Evolutionary conservation across 1,284 basidiomycete species (phyloP), one percentile per base, ranked within the genome.

Genomic region (Cerioporus squamosus): DNA sequence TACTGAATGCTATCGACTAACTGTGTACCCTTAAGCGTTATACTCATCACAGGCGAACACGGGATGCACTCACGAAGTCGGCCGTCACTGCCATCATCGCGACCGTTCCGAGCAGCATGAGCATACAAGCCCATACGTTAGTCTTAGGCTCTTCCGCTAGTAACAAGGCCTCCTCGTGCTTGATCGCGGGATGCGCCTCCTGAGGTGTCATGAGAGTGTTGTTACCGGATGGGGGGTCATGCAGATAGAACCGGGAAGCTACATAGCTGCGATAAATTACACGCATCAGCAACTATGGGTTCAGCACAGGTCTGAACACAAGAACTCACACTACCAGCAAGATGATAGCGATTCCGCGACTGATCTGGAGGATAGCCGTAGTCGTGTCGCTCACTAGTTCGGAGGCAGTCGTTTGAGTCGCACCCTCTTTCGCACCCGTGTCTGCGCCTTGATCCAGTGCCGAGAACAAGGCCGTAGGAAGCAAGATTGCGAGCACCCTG

Each of bases 401-500:
- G 33, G 33, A 36, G 15, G 33, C 33, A 17, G 33, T 12, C 15
- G 33, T n/a, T n/a, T n/a, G n/a, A n/a, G n/a, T 17, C 5, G 33
- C 33, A 36, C 33, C 15, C 10, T 36, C 33, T 12, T 14, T 12
- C 15, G 33, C 33, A 10, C 7, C 8, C 29, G 2, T 29, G 33
- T 36, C 15, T 36, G 33, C 46, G 46, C 76, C 77, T 1, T 75
- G 74, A 60, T 85, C 79, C 17, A 87, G 68, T 1, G 87, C 82
- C 6, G 85, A 77, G 63, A 88, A 90, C 71, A 86, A 85, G 1
- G 85, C 83, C 5, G 83, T 81, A 2, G 88, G 88, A 5, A 90
- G 71, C 3, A 88, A 71, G 6, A 89, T 73, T 12, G 81, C 78
- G 62, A 90, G 67, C 2, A 88, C 84, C 15, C 87, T 89, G 62